A percentile compares a stretch with the other conserved stretches of the same genome.
Evolutionary conservation across 495 filamentous ascomycete species (phyloP).

Genomic region (Talaromyces adpressus): DNA sequence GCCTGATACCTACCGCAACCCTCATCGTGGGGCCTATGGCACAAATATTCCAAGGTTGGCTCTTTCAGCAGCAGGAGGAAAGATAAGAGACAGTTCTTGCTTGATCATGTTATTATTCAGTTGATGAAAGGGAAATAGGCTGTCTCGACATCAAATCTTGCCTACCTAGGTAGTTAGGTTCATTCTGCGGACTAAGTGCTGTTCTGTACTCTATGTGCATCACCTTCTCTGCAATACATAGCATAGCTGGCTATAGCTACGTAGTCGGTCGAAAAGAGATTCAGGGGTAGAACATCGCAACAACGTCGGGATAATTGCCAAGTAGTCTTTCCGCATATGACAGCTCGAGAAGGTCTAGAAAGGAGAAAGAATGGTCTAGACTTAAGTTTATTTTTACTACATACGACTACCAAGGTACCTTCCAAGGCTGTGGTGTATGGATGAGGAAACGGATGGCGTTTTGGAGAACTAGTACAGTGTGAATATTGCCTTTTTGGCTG

Average conservation of each 20-base stretch:
- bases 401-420: not conserved
- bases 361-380: not conserved
- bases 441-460: too few relatives aligned
- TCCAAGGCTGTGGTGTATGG: not conserved
- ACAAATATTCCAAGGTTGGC: too few relatives aligned
- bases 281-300: not conserved
- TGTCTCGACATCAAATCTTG: not conserved
- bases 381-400: not conserved
- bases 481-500: not conserved
- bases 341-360: not conserved
- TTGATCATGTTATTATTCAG: not conserved
- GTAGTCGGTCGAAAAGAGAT: not conserved
- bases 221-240: not conserved
- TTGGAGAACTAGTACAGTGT: too few relatives aligned
- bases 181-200: not conserved
- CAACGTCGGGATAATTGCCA: not conserved
- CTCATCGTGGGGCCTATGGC: not conserved
- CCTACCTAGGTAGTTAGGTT: not conserved
- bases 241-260: not conserved
- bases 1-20: not conserved
- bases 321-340: not conserved
- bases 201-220: not conserved
- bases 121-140: not conserved
- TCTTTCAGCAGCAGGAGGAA: not conserved
- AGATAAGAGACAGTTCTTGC: not conserved